phyloP scores from a whole-genome alignment of 768 basidiomycete species.

The Clavulina sp. region DNA sequence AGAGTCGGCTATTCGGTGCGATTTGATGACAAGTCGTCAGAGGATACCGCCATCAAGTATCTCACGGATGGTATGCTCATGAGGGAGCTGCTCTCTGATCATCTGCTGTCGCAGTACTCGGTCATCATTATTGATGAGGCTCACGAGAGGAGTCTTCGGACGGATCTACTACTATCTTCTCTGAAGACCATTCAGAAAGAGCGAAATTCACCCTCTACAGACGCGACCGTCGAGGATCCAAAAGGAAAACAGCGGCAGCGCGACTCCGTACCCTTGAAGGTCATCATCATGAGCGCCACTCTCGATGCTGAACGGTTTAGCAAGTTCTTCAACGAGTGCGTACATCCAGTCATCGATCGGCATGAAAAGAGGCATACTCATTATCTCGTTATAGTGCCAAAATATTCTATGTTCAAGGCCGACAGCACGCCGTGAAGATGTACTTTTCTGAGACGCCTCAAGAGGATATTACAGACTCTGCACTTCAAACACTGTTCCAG shows the following conservation, averaged over 20 bases:
- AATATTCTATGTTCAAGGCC: slow-evolving; percentile 80
- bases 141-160: slow-evolving; percentile 87
- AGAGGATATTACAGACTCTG: slow-evolving; percentile 73
- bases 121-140: slow-evolving; percentile 91
- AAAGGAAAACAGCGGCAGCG: slow-evolving; percentile 16
- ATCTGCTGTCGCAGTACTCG: slow-evolving; percentile 61
- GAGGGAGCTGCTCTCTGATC: slow-evolving; percentile 72
- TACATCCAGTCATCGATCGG: slow-evolving; percentile 7
- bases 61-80: slow-evolving; percentile 97
- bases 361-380: not conserved
- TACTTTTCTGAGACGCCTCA: slow-evolving; percentile 60
- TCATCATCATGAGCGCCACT: slow-evolving; percentile 96
- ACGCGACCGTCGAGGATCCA: slow-evolving; percentile 10
- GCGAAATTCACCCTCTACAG: slow-evolving; percentile 33
- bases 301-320: slow-evolving; percentile 92
- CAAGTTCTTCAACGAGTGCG: slow-evolving; percentile 68
- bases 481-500: slow-evolving; percentile 85
- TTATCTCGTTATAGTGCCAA: slow-evolving; percentile 40
- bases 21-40: slow-evolving; percentile 67
- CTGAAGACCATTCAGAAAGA: slow-evolving; percentile 62
- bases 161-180: slow-evolving; percentile 82
- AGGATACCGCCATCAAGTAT: slow-evolving; percentile 79
- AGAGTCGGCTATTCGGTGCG: slow-evolving; percentile 89
- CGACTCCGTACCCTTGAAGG: slow-evolving; percentile 50
- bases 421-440: slow-evolving; percentile 80